A percentile compares a stretch with the other conserved stretches of the same genome.
phyloP scores from a whole-genome alignment of 169 alveolate genomes.

The Ichthyophthirius multifiliis region DNA sequence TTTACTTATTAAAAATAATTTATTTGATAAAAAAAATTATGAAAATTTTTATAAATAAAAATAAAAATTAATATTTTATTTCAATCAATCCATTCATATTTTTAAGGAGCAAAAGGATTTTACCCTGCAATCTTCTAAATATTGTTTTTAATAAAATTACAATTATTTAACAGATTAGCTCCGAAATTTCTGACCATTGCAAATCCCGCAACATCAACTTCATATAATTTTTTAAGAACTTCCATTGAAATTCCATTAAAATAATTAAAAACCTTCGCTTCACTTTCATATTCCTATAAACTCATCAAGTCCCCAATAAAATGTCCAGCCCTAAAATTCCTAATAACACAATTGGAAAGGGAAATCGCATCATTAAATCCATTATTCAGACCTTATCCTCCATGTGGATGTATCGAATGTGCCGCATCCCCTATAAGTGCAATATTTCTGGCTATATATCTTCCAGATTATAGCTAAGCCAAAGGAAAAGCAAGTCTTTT shows the following conservation, averaged over 20 bases:
- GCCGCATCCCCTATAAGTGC: conserved; percentile 50
- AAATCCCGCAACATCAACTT: background rate
- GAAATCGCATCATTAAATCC: conserved; percentile 41
- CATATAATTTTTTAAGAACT: conserved; percentile 12
- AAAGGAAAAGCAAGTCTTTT: conserved; percentile 38
- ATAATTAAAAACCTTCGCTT: conserved; percentile 38
- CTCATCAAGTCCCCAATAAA: conserved; percentile 18
- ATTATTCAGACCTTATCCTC: conserved; percentile 40
- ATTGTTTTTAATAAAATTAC: background rate
- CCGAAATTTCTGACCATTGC: conserved; percentile 8
- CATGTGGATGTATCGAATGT: conserved; percentile 39
- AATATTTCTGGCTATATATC: conserved; percentile 12
- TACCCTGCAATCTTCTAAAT: background rate
- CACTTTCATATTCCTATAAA: conserved; percentile 23
- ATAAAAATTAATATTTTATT: too few relatives aligned
- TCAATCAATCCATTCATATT: conserved; percentile 18
- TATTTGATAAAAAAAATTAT: too few relatives aligned
- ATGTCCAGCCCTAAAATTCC: conserved; percentile 24
- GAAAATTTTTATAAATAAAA: too few relatives aligned
- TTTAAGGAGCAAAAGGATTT: background rate
- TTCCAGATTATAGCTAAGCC: background rate
- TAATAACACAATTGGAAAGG: conserved; percentile 23
- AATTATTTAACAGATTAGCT: background rate
- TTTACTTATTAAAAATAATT: too few relatives aligned
- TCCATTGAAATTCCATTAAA: conserved; percentile 30